These are phyloP conservation scores for Tuber magnatum DNA, from an alignment of 495 filamentous ascomycete genomes.

Conservation along the genomic window DNA sequence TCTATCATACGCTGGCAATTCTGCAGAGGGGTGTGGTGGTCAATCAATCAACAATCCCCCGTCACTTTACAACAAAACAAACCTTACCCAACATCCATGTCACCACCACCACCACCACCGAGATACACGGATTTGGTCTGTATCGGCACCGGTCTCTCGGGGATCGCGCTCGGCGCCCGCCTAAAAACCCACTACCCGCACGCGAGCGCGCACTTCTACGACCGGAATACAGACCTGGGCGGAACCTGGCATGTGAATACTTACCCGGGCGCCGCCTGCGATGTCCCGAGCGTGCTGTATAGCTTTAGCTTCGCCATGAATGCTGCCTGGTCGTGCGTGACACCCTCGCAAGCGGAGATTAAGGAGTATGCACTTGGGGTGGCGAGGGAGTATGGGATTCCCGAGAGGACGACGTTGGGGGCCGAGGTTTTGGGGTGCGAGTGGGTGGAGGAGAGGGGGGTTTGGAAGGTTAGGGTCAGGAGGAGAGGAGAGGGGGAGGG, in stretches of 20 bases:
- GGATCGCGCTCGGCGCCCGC: background rate
- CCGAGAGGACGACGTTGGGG: conserved; percentile 45
- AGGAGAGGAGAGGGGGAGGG: conserved; percentile 21
- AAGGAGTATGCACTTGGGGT: conserved; percentile 47
- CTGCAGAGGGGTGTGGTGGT: background rate
- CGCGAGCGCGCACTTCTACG: background rate
- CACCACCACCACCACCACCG: background rate
- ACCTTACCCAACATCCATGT: background rate
- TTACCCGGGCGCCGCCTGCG: conserved; percentile 17
- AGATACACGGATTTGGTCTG: background rate
- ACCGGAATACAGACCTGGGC: background rate
- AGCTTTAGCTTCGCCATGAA: conserved; percentile 49
- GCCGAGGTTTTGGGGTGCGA: conserved; percentile 43
- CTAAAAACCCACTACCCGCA: background rate
- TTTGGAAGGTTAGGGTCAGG: conserved; percentile 46
- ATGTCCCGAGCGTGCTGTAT: conserved; percentile 42
- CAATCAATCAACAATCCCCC: background rate
- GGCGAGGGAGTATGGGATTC: conserved; percentile 45
- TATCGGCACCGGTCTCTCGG: background rate
- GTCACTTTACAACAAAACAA: background rate
- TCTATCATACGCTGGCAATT: background rate
- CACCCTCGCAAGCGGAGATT: conserved; percentile 46
- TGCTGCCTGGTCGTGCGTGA: conserved; percentile 45
- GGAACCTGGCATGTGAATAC: conserved; percentile 2
- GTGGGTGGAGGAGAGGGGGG: conserved; percentile 46